These are phyloP conservation scores for Eimeria sp. DNA, from an alignment of 169 alveolate species.

Conservation along the genomic window DNA sequence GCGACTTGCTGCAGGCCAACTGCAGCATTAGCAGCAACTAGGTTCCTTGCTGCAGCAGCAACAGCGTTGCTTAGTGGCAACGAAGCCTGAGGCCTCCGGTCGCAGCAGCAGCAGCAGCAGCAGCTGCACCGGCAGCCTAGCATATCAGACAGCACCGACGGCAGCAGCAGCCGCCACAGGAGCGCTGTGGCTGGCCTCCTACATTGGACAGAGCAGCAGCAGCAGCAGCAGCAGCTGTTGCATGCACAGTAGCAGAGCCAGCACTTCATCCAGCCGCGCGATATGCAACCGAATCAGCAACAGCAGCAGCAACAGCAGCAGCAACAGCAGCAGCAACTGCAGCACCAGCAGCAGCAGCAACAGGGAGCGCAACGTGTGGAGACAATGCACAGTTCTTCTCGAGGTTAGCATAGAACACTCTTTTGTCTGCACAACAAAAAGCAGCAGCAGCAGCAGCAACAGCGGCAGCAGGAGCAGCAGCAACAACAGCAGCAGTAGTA, in stretches of 20 bases:
- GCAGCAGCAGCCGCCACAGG: slow-evolving; percentile 7
- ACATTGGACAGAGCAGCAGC: background rate
- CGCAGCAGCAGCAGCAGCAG: slow-evolving; percentile 52
- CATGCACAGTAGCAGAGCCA: background rate
- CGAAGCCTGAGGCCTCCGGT: background rate
- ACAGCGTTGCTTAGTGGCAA: background rate
- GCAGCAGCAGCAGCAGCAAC: background rate
- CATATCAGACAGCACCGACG: background rate
- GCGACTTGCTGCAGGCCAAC: slow-evolving; percentile 1
- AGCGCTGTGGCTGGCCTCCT: background rate
- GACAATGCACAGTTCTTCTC: slow-evolving; percentile 10
- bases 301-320: slow-evolving; percentile 46
- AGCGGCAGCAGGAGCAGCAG: slow-evolving; percentile 8
- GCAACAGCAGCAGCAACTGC: background rate
- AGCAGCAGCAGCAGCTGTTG: slow-evolving; percentile 20
- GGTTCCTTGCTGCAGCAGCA: slow-evolving; percentile 7
- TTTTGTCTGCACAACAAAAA: background rate
- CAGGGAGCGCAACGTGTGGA: background rate
- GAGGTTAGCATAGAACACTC: background rate
- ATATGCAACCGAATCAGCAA: background rate
- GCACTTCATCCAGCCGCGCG: background rate
- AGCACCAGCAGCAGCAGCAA: background rate
- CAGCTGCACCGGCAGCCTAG: background rate
- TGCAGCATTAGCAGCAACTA: slow-evolving; percentile 45
- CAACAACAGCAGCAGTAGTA: background rate